Base-by-base conservation (phyloP, 2,329 filamentous ascomycete genomes). In the Pestalotiopsis sp. region DNA sequence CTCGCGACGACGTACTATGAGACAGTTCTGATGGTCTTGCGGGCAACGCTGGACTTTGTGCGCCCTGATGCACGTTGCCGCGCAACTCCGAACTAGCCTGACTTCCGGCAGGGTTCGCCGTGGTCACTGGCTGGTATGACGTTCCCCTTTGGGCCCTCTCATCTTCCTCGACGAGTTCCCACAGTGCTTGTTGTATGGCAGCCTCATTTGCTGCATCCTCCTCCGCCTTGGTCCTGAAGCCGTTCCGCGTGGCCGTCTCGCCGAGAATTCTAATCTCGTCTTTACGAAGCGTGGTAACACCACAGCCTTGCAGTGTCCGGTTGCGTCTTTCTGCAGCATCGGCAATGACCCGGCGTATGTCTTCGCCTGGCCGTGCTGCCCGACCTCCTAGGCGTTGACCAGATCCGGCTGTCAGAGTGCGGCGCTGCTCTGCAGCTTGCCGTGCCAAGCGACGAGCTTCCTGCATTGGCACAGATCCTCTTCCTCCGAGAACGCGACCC, bases 161-260 rank as follows among this genome's bases (percentile, higher is more conserved):
- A 70, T 97, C 94, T 76, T 97, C 90, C 75, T 97, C 92, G 30
- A 96, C 91, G 20, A 97, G 83, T 74, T 98, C 94, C 82, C 93
- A 94, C 39, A 97, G 83, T 0, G 94, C 94, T 74, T 94, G 89
- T 65, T 94, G 89, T 69, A 97, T 97, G 4, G 94, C 94, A 26
- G 88, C 85, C 67, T 97, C 93, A 73, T 97, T 97, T 3, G 94
- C 94, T 72, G 94, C 91, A 66, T 97, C 94, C 77, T 97, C 92
- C 71, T 97, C 93, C 0, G 93, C 94, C 74, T 92, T 88, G 0
- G 94, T 98, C 69, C 86, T 88, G 81, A 97, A 95, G 0, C 94
- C 93, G 71, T 91, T 91, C 67, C 84, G 84, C 5, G 88, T 89
- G 48, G 91, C 91, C 68, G 82, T 82, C 65, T 92, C 87, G 17